Evolutionary conservation across 1,284 basidiomycete genomes (phyloP), one percentile per base, ranked within the genome.

Genomic region (Malassezia yamatoensis): DNA sequence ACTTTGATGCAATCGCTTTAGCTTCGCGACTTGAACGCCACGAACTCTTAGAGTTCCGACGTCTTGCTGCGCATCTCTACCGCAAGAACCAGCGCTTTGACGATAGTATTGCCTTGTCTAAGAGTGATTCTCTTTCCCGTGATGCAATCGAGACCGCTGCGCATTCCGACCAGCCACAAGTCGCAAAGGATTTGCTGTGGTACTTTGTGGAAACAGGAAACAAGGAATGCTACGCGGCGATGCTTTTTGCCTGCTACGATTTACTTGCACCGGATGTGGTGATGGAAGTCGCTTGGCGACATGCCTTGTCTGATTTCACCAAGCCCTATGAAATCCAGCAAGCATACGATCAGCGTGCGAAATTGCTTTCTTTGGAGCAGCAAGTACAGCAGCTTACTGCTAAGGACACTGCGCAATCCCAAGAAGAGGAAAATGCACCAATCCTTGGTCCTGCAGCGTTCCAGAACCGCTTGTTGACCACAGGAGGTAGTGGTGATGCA

Each of bases 41-140:
- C 74, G 87, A 88, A 57, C 80, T 98, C 41, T 81, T 99, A 37
- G 94, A 98, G 76, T 98, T 98, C 83, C 82, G 94, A 11, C 60
- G 67, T 10, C 62, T 98, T 29, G 91, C 94, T 18, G 90, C 91
- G 34, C 87, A 96, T 74, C 78, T 98, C 37, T 98, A 96, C 83
- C 90, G 94, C 81, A 94, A 96, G 85, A 93, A 94, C 77, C 78
- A 79, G 41, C 84, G 85, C 56, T 98, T 89, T 87, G 89, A 93
- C 73, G 90, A 96, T 72, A 93, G 90, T 12, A 89, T 98, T 68
- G 81, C 85, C 1, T 79, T 98, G 33, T 90, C 88, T 42, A 98
- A 98, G 79, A 84, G 87, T 66, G 94, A 99, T 79, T 87, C 94
- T 74, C 79, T 98, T 46, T 96, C 89, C 83, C 87, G 88, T 72